These are phyloP conservation scores for Rhizophora apiculata DNA, from an alignment of 345 rosid genomes.

Conservation along the genomic window DNA sequence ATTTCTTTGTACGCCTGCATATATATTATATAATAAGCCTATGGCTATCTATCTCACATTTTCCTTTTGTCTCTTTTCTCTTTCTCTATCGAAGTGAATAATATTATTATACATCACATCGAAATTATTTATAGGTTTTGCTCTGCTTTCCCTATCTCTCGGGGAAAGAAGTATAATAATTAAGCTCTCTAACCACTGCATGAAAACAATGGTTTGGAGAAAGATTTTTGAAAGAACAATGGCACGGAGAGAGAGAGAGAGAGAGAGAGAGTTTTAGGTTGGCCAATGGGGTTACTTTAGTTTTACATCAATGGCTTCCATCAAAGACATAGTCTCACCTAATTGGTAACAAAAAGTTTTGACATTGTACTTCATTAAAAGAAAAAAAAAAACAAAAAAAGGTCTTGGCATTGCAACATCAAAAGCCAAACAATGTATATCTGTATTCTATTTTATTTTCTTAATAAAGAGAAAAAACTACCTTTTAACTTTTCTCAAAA, in stretches of 20 bases:
- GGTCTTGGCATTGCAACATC: conserved; percentile 25
- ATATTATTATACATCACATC: too few relatives aligned
- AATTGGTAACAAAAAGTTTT: conserved; percentile 39
- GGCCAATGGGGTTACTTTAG: conserved; percentile 1
- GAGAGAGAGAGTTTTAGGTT: conserved; percentile 9
- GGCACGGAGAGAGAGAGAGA: background rate
- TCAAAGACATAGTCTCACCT: conserved; percentile 27
- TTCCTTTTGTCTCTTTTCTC: background rate
- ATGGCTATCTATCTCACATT: too few relatives aligned
- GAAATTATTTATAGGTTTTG: too few relatives aligned
- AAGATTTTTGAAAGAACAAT: background rate
- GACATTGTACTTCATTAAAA: conserved; percentile 17
- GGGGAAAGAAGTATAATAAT: too few relatives aligned
- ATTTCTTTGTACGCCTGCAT: conserved; percentile 4
- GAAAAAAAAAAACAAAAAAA: conserved; percentile 3
- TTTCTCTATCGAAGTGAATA: background rate
- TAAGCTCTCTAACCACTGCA: too few relatives aligned
- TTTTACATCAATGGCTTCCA: conserved; percentile 31
- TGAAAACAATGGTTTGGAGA: background rate
- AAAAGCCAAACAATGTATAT: conserved; percentile 9
- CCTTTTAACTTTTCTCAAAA: too few relatives aligned
- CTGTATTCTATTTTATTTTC: too few relatives aligned
- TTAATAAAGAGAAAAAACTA: too few relatives aligned
- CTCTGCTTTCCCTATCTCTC: too few relatives aligned
- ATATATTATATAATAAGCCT: background rate